Evolutionary conservation across 345 rosid genomes (phyloP), one percentile per base, ranked within the genome.

Genomic region (Sonneratia alba): DNA sequence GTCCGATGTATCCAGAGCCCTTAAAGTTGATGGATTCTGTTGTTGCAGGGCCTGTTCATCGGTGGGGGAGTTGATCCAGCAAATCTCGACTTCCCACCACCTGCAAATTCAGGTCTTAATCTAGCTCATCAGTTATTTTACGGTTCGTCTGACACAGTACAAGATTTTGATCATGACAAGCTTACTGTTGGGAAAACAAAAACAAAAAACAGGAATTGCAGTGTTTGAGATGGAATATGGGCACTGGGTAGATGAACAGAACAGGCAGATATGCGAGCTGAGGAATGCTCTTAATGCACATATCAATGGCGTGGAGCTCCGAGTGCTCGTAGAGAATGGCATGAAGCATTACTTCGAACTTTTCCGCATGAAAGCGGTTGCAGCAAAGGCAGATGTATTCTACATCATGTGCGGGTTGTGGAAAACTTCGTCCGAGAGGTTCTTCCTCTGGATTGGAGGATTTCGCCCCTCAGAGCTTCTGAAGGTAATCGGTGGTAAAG

Each of bases 391-490:
- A 36, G 97, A 95, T 75, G 97, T 92, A 38, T 92, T 90, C 73
- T 92, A 87, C 70, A 68, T 95, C 72, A 91, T 95, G 84, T 85
- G 82, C 0, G 99, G 99, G 36, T 67, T 87, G 88, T 95, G 99
- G 99, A 92, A 83, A 77, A 81, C 99, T 24, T 74, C 96, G 0
- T 87, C 97, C 13, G 99, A 95, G 81, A 82, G 93, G n/a, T 87
- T 92, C 73, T 95, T 95, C 86, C 80, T 82, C 36, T 95, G 99
- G 99, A 89, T 95, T 1, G 99, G 97, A 34, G 99, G 99, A 49
- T 95, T 89, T 77, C 89, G 91, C 69, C 97, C 99, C 53, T 92
- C 99, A 0, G 97, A 91, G 72, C 93, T 95, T 74, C 91, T 95
- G 70, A 85, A 91, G 99, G 98, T 94, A 75, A 78, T 69, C 67